Evolutionary conservation across 257 asterid genomes (phyloP), one percentile per base, ranked within the genome.

Genomic region (Verbascum thapsus): DNA sequence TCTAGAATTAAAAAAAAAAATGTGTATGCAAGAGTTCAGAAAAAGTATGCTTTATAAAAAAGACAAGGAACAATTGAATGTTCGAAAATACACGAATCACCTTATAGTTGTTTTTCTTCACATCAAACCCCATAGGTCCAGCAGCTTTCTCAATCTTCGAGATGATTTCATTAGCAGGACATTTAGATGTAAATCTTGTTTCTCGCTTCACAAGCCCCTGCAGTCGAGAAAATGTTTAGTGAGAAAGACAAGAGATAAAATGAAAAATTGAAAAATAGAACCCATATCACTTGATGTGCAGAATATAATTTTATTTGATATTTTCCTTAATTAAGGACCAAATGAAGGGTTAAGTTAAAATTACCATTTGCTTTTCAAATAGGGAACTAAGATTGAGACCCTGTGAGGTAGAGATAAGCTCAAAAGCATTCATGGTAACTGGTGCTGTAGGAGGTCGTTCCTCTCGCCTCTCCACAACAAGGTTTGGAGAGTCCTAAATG

Each of bases 361-460:
- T 3, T 61, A 91, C 96, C 96, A 88, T 83, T 75, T 91, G 92
- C 76, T 89, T 87, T 78, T 92, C 97, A 67, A 92, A 92, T 37
- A 92, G 97, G 68, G 85, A 69, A 73, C 85, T 79, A 58, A 92
- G 91, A 74, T 88, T 89, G 72, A 92, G 94, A 76, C 99, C 96
- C 85, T 89, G 97, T 23, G 99, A 92, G 64, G 87, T 92, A 52
- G 99, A 92, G 60, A 92, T 92, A 45, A 92, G 96, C 76, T 92
- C 99, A 56, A 92, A 92, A 6, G 97, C 99, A 34, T 92, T 92
- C 99, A 92, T 92, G 22, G 91, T 64, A 53, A 71, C 74, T n/a
- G 99, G 99, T 34, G 84, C 66, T 4, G 79, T 18, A 10, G 92
- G 73, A 0, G 74, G 83, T 15, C 67, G 77, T 54, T 64, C 92